Conservation (phyloP, 2,329 filamentous ascomycete species). For the Hymenoscyphus scutula region DNA sequence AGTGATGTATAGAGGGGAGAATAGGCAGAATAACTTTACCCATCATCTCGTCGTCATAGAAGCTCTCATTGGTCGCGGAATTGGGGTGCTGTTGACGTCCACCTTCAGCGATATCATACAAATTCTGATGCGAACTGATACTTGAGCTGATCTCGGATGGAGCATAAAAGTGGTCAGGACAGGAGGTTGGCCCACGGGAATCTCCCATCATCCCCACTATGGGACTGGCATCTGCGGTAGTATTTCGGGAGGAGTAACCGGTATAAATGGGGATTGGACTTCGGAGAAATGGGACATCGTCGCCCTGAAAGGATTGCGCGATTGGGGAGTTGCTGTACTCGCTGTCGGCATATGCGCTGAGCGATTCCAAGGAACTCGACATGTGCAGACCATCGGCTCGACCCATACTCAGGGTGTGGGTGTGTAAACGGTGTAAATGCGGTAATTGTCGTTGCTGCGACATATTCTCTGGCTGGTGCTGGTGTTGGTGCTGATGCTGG, state of each 20-base stretch:
- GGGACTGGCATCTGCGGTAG: slow-evolving; percentile 55
- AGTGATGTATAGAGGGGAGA: slow-evolving; percentile 17
- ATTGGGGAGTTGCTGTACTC: slow-evolving; percentile 54
- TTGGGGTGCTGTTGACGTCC: slow-evolving; percentile 32
- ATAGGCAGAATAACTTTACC: slow-evolving; percentile 35
- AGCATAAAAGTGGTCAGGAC: slow-evolving; percentile 59
- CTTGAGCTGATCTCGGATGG: slow-evolving; percentile 60
- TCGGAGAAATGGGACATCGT: slow-evolving; percentile 55
- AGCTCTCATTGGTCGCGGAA: slow-evolving; percentile 30
- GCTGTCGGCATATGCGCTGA: slow-evolving; percentile 51
- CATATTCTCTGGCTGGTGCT: slow-evolving; percentile 27
- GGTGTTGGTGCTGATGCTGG: too few relatives aligned
- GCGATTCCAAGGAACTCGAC: slow-evolving; percentile 45
- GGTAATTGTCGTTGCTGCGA: slow-evolving; percentile 41
- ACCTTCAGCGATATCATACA: slow-evolving; percentile 46
- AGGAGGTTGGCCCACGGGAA: slow-evolving; percentile 55
- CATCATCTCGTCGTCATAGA: slow-evolving; percentile 40
- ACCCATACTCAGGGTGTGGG: slow-evolving; percentile 45
- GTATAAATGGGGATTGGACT: slow-evolving; percentile 59
- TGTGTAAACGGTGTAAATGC: slow-evolving; percentile 49
- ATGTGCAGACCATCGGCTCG: slow-evolving; percentile 30
- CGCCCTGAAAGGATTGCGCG: slow-evolving; percentile 51
- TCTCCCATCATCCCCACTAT: slow-evolving; percentile 52
- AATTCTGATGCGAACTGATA: slow-evolving; percentile 57
- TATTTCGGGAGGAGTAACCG: slow-evolving; percentile 50